Conservation (phyloP, 2,329 filamentous ascomycete species). For the Calonectria crousiana region DNA sequence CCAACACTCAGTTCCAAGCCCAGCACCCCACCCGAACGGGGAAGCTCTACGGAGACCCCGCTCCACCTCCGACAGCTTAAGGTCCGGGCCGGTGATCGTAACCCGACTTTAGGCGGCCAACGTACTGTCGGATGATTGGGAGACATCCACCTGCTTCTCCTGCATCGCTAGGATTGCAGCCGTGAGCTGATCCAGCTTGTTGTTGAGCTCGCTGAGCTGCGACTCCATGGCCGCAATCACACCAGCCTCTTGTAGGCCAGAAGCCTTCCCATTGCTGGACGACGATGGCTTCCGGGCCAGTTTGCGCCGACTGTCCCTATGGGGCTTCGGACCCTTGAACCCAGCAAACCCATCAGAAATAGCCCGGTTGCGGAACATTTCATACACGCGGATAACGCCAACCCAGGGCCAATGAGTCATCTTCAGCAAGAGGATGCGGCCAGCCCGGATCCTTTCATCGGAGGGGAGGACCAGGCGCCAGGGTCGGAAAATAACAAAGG, state of each 20-base stretch:
- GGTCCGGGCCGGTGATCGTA: background rate
- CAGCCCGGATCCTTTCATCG: slow-evolving; percentile 71
- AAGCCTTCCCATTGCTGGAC: slow-evolving; percentile 28
- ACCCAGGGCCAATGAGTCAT: slow-evolving; percentile 77
- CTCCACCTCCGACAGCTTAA: slow-evolving; percentile 2
- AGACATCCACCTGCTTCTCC: slow-evolving; percentile 42
- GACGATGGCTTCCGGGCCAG: slow-evolving; percentile 34
- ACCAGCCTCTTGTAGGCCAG: slow-evolving; percentile 52
- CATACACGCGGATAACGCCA: slow-evolving; percentile 76
- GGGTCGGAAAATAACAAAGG: slow-evolving; percentile 78
- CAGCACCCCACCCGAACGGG: background rate
- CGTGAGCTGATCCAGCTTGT: slow-evolving; percentile 71
- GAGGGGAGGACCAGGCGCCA: slow-evolving; percentile 76
- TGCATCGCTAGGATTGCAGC: slow-evolving; percentile 65
- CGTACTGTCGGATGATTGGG: background rate
- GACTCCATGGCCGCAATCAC: slow-evolving; percentile 60
- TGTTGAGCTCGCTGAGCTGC: slow-evolving; percentile 65
- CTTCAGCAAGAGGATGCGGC: slow-evolving; percentile 72
- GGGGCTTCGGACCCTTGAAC: slow-evolving; percentile 60
- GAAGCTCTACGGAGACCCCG: background rate
- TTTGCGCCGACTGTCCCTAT: slow-evolving; percentile 34
- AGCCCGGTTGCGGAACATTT: slow-evolving; percentile 60
- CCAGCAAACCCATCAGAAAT: slow-evolving; percentile 58
- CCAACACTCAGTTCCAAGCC: background rate
- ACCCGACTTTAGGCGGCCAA: slow-evolving; percentile 19